A percentile compares a stretch with the other conserved stretches of the same genome.
Conservation (phyloP, 2,329 filamentous ascomycete species). For the Arthrobotrys conoides region DNA sequence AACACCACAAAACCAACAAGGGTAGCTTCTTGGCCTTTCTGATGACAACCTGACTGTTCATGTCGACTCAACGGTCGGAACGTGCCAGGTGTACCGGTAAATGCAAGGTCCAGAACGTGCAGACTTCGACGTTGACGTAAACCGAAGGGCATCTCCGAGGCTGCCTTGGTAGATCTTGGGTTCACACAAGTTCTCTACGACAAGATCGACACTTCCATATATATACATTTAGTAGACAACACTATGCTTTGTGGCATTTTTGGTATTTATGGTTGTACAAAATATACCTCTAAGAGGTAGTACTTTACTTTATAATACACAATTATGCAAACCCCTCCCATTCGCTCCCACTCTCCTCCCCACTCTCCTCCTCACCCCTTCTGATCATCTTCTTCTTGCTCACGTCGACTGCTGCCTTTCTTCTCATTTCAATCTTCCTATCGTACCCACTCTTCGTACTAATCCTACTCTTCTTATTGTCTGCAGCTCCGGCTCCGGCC, state of each 20-base stretch:
- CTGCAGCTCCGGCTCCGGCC: constrained; percentile 56
- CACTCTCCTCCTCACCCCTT: not conserved
- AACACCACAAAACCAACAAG: constrained; percentile 17
- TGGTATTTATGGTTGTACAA: not conserved
- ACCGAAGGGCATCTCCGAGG: constrained; percentile 35
- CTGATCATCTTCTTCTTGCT: constrained; percentile 71
- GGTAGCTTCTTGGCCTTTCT: constrained; percentile 3
- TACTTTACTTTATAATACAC: no score
- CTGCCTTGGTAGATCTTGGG: constrained; percentile 17
- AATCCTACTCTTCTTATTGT: constrained; percentile 76
- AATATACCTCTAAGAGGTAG: no score
- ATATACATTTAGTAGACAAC: no score
- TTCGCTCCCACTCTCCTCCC: constrained; percentile 32
- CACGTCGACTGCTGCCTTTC: constrained; percentile 74
- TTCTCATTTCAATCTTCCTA: constrained; percentile 77
- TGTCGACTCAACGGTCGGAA: constrained; percentile 9
- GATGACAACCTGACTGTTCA: constrained; percentile 17
- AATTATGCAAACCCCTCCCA: constrained; percentile 50
- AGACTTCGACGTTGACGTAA: not conserved
- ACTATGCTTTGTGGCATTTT: no score
- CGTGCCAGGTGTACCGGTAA: constrained; percentile 6
- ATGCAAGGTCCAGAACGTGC: constrained; percentile 22
- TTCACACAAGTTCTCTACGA: no score
- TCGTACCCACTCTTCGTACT: constrained; percentile 86
- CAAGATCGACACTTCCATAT: no score